Base-by-base conservation (phyloP, 2,329 filamentous ascomycete species). In the Setomelanomma holmii region DNA sequence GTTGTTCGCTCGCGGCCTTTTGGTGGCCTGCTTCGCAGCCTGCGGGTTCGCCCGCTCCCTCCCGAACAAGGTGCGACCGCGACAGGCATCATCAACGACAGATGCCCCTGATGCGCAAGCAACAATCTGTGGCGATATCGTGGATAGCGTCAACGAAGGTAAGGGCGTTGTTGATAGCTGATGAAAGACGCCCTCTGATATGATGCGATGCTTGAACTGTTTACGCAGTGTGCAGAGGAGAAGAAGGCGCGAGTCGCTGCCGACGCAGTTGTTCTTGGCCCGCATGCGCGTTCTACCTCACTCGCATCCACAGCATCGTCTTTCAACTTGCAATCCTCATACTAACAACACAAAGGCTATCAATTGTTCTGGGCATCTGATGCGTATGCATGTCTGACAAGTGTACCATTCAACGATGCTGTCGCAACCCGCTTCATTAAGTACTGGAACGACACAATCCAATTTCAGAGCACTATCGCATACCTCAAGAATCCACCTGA, bases 401-500 rank as follows among this genome's bases (percentile, higher is more conserved):
- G 65, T 20, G 76, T 81, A 5, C 79, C 80, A 0, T 80, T 83
- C 57, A 75, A 79, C 44, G 21, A 69, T 3, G 78, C 75, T 5
- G 75, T 78, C 1, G 79, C 79, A 2, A 61, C 71, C 5, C 66
- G 75, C 1, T 79, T 82, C 49, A 51, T 82, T 4, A 53, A 73
- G 5, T 81, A 82, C 51, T 76, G 74, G 46, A 78, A 78, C 51
- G 69, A 76, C 14, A 79, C 77, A 0, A 43, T 82, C 1, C 75
- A 79, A 43, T 79, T 79, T 39, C 78, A 80, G 40, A 77, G 69
- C 49, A 79, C 78, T 1, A 56, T 79, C 7, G 68, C 72, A 12
- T 79, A 75, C 49, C 68, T 80, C 14, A 73, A 75, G 34, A 59
- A 71, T 21, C 78, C 78, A 0, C 76, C 76, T 1, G 45, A 60